Evolutionary conservation across 805 yeast genomes (phyloP), one percentile per base, ranked within the genome.

Genomic region (Pichia deserticola): DNA sequence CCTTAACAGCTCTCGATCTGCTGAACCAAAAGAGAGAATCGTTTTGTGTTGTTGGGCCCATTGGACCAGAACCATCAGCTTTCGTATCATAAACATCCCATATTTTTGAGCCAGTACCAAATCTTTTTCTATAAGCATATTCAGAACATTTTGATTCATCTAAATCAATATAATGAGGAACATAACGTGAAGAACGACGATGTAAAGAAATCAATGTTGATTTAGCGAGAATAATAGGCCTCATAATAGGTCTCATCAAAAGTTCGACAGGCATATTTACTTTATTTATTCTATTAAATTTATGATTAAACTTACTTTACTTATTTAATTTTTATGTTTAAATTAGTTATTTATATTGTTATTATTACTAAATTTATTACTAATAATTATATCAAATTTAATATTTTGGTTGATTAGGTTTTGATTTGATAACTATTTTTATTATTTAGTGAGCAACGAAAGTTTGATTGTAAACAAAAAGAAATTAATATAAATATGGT

Each of bases 1-100:
- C 84, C 62, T 79, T 80, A 45, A 80, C 84, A 5, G 84, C 82
- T 53, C 84, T 70, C n/a, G 85, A 79, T 55, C 85, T 70, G 13
- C 70, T 72, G 66, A 78, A 76, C 74, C 79, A 75, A 58, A 74
- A 79, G 15, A 78, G 55, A 32, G 76, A 64, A 42, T 76, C 66
- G 13, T 65, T 63, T n/a, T 74, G 70, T 44, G 76, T 73, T 5
- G 63, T 58, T 20, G 76, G 68, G 5, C 77, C 77, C 44, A 63
- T 50, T 9, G 74, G 71, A 3, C 67, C 64, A 7, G 65, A 52
- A 10, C 59, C 61, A 27, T 70, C 72, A 15, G 63, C 62, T 30
- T 68, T 57, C n/a, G 77, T 70, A 51, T 73, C 74, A 56, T 67
- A 79, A 10, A 81, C 86, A 53, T 77, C 79, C 56, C 73, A 76